Evolutionary conservation across 306 rosid genomes (phyloP).

Genomic region (Lagenaria siceraria): DNA sequence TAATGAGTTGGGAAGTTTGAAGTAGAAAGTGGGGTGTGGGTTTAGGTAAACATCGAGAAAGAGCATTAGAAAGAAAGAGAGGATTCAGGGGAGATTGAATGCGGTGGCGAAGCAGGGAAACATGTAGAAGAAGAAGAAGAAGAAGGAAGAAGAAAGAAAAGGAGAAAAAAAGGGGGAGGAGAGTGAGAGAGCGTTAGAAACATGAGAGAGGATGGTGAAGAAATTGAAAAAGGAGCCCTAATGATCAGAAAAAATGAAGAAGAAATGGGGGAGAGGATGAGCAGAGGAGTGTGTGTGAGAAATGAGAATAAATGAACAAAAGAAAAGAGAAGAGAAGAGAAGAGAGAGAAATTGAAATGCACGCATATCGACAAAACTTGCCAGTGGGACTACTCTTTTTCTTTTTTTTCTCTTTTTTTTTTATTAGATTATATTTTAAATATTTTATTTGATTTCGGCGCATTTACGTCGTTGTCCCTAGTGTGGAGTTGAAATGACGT

Average conservation of each 20-base stretch:
- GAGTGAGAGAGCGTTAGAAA: neutral
- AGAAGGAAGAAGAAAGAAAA: neutral
- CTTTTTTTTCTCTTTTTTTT: neutral
- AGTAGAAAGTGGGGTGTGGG: no score
- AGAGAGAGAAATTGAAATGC: neutral
- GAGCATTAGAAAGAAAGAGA: neutral
- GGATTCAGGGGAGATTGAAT: neutral
- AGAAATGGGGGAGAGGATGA: neutral
- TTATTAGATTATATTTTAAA: neutral
- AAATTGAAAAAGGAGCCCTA: neutral
- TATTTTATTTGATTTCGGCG: conserved; percentile 6
- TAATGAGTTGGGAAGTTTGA: neutral
- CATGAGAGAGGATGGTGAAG: neutral
- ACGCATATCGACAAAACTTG: conserved; percentile 10
- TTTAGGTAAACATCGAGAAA: neutral
- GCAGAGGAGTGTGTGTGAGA: neutral
- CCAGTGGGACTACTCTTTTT: neutral
- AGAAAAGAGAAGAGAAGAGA: neutral
- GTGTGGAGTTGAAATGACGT: conserved; percentile 39
- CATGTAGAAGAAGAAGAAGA: neutral
- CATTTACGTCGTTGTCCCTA: conserved; percentile 77
- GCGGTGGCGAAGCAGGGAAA: neutral
- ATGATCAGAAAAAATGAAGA: neutral
- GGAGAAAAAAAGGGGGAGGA: neutral
- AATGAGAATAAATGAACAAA: no score